Evolutionary conservation across 2,329 filamentous ascomycete species (phyloP), one percentile per base, ranked within the genome.

Genomic region (Nemania abortiva): DNA sequence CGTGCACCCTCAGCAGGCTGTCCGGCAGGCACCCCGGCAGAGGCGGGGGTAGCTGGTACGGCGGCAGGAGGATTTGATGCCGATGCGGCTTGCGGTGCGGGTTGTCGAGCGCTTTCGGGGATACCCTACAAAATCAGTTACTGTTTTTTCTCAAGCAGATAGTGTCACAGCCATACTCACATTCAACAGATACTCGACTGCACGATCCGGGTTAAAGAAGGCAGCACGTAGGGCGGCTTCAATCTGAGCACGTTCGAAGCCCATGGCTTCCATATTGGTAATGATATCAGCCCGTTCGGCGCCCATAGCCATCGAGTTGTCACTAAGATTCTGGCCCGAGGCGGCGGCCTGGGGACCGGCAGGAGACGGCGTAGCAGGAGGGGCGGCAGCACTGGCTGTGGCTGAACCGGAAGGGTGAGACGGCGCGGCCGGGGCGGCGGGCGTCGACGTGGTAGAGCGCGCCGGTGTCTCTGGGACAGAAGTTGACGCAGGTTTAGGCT

Each of bases 251-350:
- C 95, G 89, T 77, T 93, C 89, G 75, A 99, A 99, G 9, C 96
- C 96, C 96, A 99, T 99, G 73, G 91, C 92, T 83, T 97, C 95
- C 94, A 99, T 97, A 79, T 95, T 94, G 57, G 91, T 88, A 77
- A 98, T 91, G 45, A 94, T 94, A 74, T 91, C 90, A 71, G 92
- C 89, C 74, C 94, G 90, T 81, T 95, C 92, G 70, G 91, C 86
- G 62, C 96, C 96, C 84, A 97, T 91, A 22, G 94, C 90, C 79
- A 98, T 87, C n/a, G 93, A 90, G 34, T 92, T 95, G 27, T 94
- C 91, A 77, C 90, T 90, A 78, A 90, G 77, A 82, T 83, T 70
- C 81, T 81, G 62, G 82, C 83, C 77, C 37, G 84, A 80, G 18
- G 86, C 82, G 18, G 86, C 81, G 58, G 86, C 77, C 34, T 64